phyloP scores from a whole-genome alignment of 1,284 basidiomycete genomes.

The Rhodotorula sp. region DNA sequence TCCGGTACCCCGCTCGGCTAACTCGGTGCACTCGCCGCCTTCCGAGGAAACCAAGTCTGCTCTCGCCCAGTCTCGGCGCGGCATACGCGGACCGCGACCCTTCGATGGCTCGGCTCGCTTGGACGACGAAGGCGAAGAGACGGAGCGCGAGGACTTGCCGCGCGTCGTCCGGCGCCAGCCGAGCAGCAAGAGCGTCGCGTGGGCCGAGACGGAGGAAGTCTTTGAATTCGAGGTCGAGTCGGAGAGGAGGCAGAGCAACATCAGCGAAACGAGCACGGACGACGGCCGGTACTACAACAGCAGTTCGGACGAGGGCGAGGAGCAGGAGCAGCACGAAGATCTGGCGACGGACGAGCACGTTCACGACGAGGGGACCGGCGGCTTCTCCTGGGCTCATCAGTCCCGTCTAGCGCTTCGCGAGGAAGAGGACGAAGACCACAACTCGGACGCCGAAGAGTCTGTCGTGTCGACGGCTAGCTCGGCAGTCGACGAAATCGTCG shows the following conservation, averaged over 20 bases:
- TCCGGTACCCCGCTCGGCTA: background rate
- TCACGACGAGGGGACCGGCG: constrained; percentile 32
- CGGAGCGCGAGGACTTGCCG: constrained; percentile 17
- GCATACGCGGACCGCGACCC: constrained; percentile 31
- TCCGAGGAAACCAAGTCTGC: constrained; percentile 1
- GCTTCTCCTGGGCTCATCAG: constrained; percentile 7
- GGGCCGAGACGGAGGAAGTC: constrained; percentile 43
- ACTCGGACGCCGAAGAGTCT: constrained; percentile 27
- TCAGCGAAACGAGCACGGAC: constrained; percentile 31
- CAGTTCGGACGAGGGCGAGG: constrained; percentile 11
- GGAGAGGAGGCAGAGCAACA: constrained; percentile 30
- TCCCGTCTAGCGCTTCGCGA: constrained; percentile 21
- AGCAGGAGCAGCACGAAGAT: constrained; percentile 14
- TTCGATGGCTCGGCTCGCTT: background rate
- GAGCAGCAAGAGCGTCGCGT: constrained; percentile 40
- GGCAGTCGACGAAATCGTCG: constrained; percentile 38
- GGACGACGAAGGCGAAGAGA: constrained; percentile 21
- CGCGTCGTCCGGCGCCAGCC: constrained; percentile 31
- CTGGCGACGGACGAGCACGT: background rate
- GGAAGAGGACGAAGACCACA: constrained; percentile 4
- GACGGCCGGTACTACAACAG: constrained; percentile 17
- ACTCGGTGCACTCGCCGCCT: background rate
- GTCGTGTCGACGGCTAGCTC: constrained; percentile 28
- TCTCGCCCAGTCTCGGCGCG: constrained; percentile 18
- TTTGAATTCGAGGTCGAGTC: constrained; percentile 41